phyloP scores from a whole-genome alignment of 2,329 filamentous ascomycete species.

The Zasmidium cellare region DNA sequence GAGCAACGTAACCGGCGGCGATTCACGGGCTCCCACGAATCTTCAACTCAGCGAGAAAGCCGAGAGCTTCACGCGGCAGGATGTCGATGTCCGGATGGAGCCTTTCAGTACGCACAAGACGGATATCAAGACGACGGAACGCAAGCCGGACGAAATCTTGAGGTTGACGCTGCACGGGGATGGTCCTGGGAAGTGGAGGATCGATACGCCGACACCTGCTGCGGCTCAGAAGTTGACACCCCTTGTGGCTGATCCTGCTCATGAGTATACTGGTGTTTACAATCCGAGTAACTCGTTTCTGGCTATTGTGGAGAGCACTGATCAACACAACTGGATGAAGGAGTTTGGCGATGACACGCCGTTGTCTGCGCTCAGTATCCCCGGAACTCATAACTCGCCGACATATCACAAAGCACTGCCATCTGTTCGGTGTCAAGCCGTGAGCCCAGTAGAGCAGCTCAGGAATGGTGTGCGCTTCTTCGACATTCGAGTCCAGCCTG shows the following conservation, averaged over 20 bases:
- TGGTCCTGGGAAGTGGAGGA: constrained; percentile 63
- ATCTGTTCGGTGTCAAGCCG: constrained; percentile 89
- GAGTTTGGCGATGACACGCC: constrained; percentile 70
- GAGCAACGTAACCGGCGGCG: constrained; percentile 26
- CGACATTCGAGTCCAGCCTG: constrained; percentile 78
- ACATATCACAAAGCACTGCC: constrained; percentile 82
- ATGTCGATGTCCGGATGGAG: constrained; percentile 63
- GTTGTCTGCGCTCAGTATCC: constrained; percentile 80
- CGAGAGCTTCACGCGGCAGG: constrained; percentile 60
- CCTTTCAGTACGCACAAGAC: constrained; percentile 68
- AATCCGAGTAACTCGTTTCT: constrained; percentile 43
- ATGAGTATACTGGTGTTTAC: constrained; percentile 45
- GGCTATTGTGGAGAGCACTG: constrained; percentile 68
- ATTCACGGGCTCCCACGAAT: constrained; percentile 38
- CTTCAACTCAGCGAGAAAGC: constrained; percentile 55
- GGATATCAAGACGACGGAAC: constrained; percentile 60
- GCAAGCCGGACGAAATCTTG: constrained; percentile 62
- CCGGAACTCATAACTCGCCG: constrained; percentile 93
- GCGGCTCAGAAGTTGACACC: constrained; percentile 40
- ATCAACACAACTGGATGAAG: constrained; percentile 77
- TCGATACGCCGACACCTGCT: constrained; percentile 65
- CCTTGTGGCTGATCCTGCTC: constrained; percentile 40
- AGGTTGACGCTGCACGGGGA: constrained; percentile 72
- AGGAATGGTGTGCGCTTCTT: constrained; percentile 91
- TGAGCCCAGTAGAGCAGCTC: constrained; percentile 74